phyloP scores from a whole-genome alignment of 129 eudicot genomes.

The Chrysanthemum lavandulifolium region DNA sequence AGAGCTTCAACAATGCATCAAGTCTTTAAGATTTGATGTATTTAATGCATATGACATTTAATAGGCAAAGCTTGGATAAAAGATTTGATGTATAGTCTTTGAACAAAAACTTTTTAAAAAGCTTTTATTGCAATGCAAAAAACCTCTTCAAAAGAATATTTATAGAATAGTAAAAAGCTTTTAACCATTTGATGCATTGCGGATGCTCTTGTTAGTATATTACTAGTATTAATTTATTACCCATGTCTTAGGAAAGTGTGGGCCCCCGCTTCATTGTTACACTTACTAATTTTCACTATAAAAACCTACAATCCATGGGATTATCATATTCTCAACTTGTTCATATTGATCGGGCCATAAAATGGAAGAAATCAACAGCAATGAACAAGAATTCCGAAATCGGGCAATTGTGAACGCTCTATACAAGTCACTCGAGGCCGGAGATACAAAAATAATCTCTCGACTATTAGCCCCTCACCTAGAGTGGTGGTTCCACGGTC shows the following conservation, averaged over 20 bases:
- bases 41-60: no score
- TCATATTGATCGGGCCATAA: not conserved
- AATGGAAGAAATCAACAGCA: slow-evolving; percentile 17
- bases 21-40: no score
- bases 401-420: slow-evolving; percentile 51
- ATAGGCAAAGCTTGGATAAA: no score
- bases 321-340: slow-evolving; percentile 18
- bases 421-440: slow-evolving; percentile 53
- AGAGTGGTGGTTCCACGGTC: slow-evolving; percentile 94
- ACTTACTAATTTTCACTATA: slow-evolving; percentile 25
- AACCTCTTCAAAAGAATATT: no score
- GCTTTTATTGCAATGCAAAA: no score
- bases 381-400: slow-evolving; percentile 34
- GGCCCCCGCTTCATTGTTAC: slow-evolving; percentile 25
- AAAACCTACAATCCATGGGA: slow-evolving; percentile 5
- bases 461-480: slow-evolving; percentile 50
- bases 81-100: no score
- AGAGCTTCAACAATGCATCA: no score
- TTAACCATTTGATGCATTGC: no score
- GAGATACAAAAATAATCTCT: slow-evolving; percentile 39
- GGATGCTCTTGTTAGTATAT: no score
- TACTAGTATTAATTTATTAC: not conserved
- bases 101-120: no score
- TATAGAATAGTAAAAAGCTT: no score
- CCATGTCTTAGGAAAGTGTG: slow-evolving; percentile 14